These are phyloP conservation scores for Alternaria sp. DNA, from an alignment of 2,329 filamentous ascomycete genomes.

Conservation along the genomic window DNA sequence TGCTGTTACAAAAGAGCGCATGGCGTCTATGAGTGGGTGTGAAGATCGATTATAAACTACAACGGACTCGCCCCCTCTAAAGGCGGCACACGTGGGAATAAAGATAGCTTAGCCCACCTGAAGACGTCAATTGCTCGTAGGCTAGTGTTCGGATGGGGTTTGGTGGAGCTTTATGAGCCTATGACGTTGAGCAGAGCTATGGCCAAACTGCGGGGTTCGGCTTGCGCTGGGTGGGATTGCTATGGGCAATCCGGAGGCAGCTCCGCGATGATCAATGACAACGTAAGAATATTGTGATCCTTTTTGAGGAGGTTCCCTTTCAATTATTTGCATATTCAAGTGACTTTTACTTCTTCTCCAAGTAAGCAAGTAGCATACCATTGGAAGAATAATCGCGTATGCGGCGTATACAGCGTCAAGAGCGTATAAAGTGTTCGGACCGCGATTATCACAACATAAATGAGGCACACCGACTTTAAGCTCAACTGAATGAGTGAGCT, in stretches of 20 bases:
- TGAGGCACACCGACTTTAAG: background rate
- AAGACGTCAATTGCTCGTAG: slow-evolving; percentile 13
- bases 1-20: slow-evolving; percentile 46
- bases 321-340: background rate
- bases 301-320: background rate
- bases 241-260: slow-evolving; percentile 3
- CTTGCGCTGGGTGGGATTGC: slow-evolving; percentile 4
- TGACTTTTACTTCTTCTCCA: background rate
- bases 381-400: slow-evolving; percentile 14
- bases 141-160: slow-evolving; percentile 1
- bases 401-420: slow-evolving; percentile 32
- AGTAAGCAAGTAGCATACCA: background rate
- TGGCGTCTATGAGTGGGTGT: slow-evolving; percentile 21
- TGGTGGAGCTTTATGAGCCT: slow-evolving; percentile 8
- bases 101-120: slow-evolving; percentile 7
- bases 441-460: background rate
- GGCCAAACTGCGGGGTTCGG: slow-evolving; percentile 22
- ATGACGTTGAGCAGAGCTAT: slow-evolving; percentile 22
- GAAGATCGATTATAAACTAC: slow-evolving; percentile 15
- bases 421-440: slow-evolving; percentile 21
- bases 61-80: slow-evolving; percentile 2
- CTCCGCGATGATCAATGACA: background rate
- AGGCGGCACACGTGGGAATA: slow-evolving; percentile 11
- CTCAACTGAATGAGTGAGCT: background rate
- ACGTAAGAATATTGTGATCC: background rate